Evolutionary conservation across 2,329 filamentous ascomycete species (phyloP).

Genomic region (Fusarium penzigii): DNA sequence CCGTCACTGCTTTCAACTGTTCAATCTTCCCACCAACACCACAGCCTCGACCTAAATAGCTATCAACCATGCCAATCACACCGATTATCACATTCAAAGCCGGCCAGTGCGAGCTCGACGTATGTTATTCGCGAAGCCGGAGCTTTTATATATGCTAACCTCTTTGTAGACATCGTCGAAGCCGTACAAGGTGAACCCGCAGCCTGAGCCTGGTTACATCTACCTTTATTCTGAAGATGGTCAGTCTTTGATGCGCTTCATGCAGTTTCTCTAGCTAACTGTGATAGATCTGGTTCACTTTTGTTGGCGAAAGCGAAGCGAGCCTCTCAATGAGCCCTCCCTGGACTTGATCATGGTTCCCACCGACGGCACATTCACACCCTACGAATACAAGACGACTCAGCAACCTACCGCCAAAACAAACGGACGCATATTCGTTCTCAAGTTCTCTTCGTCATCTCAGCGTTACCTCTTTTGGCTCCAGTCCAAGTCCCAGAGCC

Average conservation of each 20-base stretch:
- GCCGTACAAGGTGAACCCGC: constrained; percentile 72
- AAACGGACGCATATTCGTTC: constrained; percentile 86
- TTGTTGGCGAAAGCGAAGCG: constrained; percentile 87
- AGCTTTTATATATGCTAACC: constrained; percentile 16
- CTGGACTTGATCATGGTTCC: constrained; percentile 94
- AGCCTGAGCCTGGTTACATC: constrained; percentile 77
- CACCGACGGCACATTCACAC: constrained; percentile 80
- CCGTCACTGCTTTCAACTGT: constrained; percentile 5
- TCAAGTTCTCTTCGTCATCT: constrained; percentile 92
- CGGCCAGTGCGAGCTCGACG: constrained; percentile 82
- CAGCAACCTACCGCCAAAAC: constrained; percentile 63
- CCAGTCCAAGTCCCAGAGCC: constrained; percentile 82
- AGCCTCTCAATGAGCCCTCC: constrained; percentile 70
- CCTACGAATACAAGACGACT: constrained; percentile 66
- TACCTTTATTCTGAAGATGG: constrained; percentile 94
- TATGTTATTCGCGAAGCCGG: constrained; percentile 44
- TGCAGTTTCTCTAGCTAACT: neutral
- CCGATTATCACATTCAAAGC: constrained; percentile 97
- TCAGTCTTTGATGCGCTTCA: constrained; percentile 34
- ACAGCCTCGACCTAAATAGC: constrained; percentile 1
- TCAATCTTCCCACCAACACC: constrained; percentile 8
- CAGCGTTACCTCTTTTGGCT: constrained; percentile 95
- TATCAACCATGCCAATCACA: constrained; percentile 68
- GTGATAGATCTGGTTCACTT: constrained; percentile 87
- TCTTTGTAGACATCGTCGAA: constrained; percentile 47